phyloP scores from a whole-genome alignment of 1,139 yeast species.

The Geotrichum candidum region DNA sequence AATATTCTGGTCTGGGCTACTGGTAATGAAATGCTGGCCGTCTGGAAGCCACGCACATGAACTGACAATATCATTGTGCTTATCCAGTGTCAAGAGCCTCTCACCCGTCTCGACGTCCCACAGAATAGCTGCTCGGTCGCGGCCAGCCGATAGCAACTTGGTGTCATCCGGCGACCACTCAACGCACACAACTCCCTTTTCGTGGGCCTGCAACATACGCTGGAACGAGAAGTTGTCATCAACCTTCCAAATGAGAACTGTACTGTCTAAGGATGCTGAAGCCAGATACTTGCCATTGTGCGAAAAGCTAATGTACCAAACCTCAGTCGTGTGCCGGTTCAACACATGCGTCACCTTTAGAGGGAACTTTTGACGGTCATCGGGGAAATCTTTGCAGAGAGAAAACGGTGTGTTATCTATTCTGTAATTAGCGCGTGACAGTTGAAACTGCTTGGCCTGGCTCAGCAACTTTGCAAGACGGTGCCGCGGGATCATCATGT shows the following conservation, averaged over 20 bases:
- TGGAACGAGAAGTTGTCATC: constrained; percentile 42
- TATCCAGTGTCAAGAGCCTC: constrained; percentile 22
- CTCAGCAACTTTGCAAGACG: constrained; percentile 46
- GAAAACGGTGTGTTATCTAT: constrained; percentile 26
- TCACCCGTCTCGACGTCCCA: constrained; percentile 53
- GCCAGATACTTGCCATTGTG: constrained; percentile 70
- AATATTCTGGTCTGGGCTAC: constrained; percentile 68
- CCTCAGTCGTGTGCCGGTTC: constrained; percentile 61
- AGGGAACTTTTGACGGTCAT: constrained; percentile 45
- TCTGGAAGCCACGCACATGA: constrained; percentile 71
- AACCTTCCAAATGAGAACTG: constrained; percentile 63
- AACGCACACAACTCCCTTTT: constrained; percentile 59
- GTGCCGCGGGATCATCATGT: constrained; percentile 48
- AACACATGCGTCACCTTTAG: constrained; percentile 40
- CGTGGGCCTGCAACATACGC: constrained; percentile 42
- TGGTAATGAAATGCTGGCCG: constrained; percentile 57
- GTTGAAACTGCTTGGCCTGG: constrained; percentile 49
- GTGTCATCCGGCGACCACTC: constrained; percentile 71
- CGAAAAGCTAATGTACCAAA: constrained; percentile 77
- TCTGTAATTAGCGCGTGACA: constrained; percentile 39
- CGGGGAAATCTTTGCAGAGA: constrained; percentile 32
- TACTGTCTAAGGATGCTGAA: constrained; percentile 67
- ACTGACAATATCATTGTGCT: constrained; percentile 42
- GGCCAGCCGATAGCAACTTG: constrained; percentile 60
- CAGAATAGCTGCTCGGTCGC: constrained; percentile 60